Percentiles rank a stretch among this genome's conserved stretches.
These are phyloP conservation scores for Fusarium incarnatum DNA, from an alignment of 2,329 filamentous ascomycete species.

Conservation along the genomic window DNA sequence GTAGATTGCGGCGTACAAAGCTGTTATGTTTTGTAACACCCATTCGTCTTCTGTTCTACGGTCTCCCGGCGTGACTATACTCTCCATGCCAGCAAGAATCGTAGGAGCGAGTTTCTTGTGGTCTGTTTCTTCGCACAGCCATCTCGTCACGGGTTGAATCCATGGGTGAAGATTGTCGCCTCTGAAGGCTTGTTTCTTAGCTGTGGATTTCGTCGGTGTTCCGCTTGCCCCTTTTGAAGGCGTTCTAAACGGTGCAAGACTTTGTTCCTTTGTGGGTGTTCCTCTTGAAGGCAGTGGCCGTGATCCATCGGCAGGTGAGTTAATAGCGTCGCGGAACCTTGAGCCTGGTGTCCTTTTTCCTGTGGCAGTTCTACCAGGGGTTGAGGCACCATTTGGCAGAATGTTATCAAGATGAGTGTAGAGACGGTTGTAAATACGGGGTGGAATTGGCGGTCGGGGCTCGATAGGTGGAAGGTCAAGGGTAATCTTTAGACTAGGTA, in stretches of 20 bases:
- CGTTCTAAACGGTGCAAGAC: conserved; percentile 58
- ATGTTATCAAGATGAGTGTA: conserved; percentile 83
- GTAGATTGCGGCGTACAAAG: conserved; percentile 70
- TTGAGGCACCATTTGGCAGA: conserved; percentile 61
- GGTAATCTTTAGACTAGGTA: conserved; percentile 75
- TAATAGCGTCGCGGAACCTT: conserved; percentile 46
- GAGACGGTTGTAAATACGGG: conserved; percentile 84
- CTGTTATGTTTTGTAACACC: conserved; percentile 61
- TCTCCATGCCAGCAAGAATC: conserved; percentile 78
- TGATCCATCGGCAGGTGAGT: conserved; percentile 44
- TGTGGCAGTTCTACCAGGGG: conserved; percentile 47
- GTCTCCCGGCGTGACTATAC: conserved; percentile 60
- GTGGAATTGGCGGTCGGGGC: conserved; percentile 80
- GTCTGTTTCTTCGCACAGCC: conserved; percentile 69
- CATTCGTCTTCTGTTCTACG: conserved; percentile 60
- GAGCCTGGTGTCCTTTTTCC: conserved; percentile 51
- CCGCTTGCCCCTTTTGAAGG: conserved; percentile 42
- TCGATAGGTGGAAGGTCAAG: conserved; percentile 83
- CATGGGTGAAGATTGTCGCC: conserved; percentile 67
- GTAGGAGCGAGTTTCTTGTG: conserved; percentile 75
- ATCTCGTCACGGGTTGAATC: conserved; percentile 76
- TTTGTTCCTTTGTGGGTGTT: conserved; percentile 61
- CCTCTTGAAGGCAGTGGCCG: conserved; percentile 54
- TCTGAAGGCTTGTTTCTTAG: conserved; percentile 43
- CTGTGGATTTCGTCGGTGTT: conserved; percentile 59